Conservation (phyloP, 148 eudicot genomes). For the Silene latifolia region DNA sequence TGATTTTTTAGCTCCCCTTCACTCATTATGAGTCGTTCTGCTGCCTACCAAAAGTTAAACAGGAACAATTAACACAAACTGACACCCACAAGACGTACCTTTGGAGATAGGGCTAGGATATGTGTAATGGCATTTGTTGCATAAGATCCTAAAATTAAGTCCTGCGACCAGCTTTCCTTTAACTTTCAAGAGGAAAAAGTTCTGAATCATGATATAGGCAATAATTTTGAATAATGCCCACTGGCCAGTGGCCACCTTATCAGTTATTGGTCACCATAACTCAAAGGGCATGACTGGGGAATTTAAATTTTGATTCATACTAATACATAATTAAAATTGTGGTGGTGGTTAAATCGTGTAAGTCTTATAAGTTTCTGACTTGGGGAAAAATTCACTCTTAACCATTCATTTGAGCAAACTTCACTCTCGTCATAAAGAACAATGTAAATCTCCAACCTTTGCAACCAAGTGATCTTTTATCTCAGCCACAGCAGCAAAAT, state of each 20-base stretch:
- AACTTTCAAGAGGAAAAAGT: neutral
- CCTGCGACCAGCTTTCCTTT: neutral
- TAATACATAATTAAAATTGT: too few relatives aligned
- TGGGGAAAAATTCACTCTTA: neutral
- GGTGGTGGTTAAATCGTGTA: too few relatives aligned
- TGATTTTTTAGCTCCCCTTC: constrained; percentile 72
- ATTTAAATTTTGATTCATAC: too few relatives aligned
- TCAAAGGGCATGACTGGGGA: too few relatives aligned
- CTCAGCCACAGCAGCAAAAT: constrained; percentile 56
- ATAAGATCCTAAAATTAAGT: neutral
- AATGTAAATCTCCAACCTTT: constrained; percentile 40
- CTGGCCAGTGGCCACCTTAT: too few relatives aligned
- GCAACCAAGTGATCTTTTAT: constrained; percentile 82
- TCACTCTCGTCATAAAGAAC: neutral
- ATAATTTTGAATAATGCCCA: too few relatives aligned
- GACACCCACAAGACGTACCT: neutral
- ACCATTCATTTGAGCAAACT: neutral
- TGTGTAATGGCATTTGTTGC: neutral
- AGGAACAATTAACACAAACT: neutral
- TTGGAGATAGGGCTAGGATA: neutral
- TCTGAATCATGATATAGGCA: neutral
- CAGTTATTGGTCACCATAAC: too few relatives aligned
- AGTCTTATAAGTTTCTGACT: neutral
- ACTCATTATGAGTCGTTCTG: constrained; percentile 69
- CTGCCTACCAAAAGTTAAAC: constrained; percentile 53